Conservation (phyloP, 371 early-diverging fungal species). For the Choanephora cucurbitarum region DNA sequence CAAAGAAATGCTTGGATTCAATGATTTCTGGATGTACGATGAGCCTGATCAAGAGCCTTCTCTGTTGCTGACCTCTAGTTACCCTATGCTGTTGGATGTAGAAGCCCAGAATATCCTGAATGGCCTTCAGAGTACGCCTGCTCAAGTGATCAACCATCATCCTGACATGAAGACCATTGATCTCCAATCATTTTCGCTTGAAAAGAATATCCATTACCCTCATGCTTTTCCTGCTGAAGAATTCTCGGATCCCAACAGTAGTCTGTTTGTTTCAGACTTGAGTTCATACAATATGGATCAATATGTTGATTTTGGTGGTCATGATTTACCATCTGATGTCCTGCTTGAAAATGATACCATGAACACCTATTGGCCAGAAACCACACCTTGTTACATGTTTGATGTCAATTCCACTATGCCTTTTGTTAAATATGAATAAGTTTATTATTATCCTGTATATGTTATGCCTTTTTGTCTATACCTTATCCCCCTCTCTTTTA, state of each 20-base stretch:
- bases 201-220: conserved; percentile 21
- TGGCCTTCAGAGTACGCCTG: conserved; percentile 13
- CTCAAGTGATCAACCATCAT: conserved; percentile 5
- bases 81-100: conserved; percentile 9
- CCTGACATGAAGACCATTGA: conserved; percentile 26
- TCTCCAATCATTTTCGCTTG: conserved; percentile 10
- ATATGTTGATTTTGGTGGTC: conserved; percentile 14
- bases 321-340: conserved; percentile 7
- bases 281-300: conserved; percentile 16
- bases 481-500: background rate
- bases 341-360: conserved; percentile 7
- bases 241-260: conserved; percentile 17
- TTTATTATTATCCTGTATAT: background rate
- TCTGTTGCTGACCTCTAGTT: conserved; percentile 18
- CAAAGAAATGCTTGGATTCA: background rate
- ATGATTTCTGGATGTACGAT: conserved; percentile 21
- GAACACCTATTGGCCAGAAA: conserved; percentile 17
- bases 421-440: conserved; percentile 1
- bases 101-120: conserved; percentile 22
- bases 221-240: conserved; percentile 6
- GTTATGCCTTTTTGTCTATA: background rate
- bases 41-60: conserved; percentile 9
- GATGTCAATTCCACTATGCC: conserved; percentile 5
- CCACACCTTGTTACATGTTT: conserved; percentile 1
- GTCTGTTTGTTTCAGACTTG: conserved; percentile 13